Evolutionary conservation across 805 yeast species (phyloP).

Genomic region (Tetrapisispora phaffii): DNA sequence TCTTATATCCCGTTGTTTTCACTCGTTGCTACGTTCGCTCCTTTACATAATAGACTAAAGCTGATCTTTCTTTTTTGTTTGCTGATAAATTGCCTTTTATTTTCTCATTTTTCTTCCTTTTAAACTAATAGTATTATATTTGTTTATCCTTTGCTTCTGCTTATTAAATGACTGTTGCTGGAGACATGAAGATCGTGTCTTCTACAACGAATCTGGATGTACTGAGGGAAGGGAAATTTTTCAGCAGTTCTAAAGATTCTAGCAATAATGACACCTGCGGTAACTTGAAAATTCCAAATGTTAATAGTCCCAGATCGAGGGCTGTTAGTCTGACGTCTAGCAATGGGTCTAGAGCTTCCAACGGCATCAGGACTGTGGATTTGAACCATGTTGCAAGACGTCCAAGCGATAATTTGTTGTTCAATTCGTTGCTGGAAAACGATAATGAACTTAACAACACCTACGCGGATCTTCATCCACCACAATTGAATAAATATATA

Average conservation of each 20-base stretch:
- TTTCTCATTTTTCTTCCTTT: too few species aligned
- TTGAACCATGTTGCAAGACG: conserved; percentile 22
- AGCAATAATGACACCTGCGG: too few species aligned
- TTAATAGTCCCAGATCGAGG: background rate
- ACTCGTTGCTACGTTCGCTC: too few species aligned
- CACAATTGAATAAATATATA: conserved; percentile 4
- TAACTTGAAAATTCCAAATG: background rate
- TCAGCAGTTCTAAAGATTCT: background rate
- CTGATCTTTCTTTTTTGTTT: too few species aligned
- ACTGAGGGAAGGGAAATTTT: background rate
- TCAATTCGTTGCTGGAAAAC: conserved; percentile 9
- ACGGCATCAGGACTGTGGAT: conserved; percentile 16
- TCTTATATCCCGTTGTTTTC: too few species aligned
- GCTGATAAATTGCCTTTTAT: too few species aligned
- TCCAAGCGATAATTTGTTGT: conserved; percentile 26
- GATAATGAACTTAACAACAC: background rate
- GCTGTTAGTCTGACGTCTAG: background rate
- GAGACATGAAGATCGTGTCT: too few species aligned
- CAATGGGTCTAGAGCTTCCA: background rate
- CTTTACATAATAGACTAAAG: too few species aligned
- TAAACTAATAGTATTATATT: too few species aligned
- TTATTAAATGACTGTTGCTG: too few species aligned
- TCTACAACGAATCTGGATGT: background rate
- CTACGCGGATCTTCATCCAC: conserved; percentile 14
- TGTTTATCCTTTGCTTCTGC: too few species aligned